phyloP scores from a whole-genome alignment of 305 asterid genomes.

The Fraxinus nigra region DNA sequence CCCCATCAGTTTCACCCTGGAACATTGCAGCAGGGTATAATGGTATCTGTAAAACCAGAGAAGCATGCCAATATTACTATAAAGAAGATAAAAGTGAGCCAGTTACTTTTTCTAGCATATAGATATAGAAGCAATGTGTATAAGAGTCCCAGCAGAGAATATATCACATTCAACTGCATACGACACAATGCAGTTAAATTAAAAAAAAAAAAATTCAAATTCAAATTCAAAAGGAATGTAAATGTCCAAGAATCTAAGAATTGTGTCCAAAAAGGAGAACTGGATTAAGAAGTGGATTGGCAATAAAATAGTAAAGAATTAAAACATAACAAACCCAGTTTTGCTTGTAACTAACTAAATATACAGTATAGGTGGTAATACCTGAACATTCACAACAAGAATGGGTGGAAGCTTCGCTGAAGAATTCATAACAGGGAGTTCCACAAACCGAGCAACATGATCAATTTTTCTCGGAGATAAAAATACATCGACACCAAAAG shows the following conservation, averaged over 20 bases:
- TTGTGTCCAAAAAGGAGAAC: not conserved
- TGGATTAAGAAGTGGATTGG: not conserved
- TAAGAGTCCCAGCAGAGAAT: not conserved
- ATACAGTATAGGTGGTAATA: constrained; percentile 23
- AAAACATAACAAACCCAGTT: not conserved
- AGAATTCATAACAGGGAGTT: constrained; percentile 58
- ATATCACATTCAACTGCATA: not conserved
- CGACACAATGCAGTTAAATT: not conserved
- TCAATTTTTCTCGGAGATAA: constrained; percentile 71
- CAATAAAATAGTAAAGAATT: not conserved
- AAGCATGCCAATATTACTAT: not conserved
- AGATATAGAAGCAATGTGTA: not conserved
- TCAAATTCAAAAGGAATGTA: not conserved
- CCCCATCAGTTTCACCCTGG: constrained; percentile 90
- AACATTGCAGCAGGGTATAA: constrained; percentile 80
- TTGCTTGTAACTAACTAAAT: not conserved
- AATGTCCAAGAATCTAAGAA: not conserved
- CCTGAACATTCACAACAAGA: constrained; percentile 97
- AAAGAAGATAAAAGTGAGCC: not conserved
- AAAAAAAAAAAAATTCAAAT: not conserved
- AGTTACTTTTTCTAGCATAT: not conserved
- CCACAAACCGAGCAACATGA: constrained; percentile 84
- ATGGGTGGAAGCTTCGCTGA: constrained; percentile 77
- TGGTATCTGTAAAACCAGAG: constrained; percentile 59
- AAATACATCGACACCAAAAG: constrained; percentile 89